Conservation (phyloP, 352 stramenopile genomes). For the Bremia lactucae region DNA sequence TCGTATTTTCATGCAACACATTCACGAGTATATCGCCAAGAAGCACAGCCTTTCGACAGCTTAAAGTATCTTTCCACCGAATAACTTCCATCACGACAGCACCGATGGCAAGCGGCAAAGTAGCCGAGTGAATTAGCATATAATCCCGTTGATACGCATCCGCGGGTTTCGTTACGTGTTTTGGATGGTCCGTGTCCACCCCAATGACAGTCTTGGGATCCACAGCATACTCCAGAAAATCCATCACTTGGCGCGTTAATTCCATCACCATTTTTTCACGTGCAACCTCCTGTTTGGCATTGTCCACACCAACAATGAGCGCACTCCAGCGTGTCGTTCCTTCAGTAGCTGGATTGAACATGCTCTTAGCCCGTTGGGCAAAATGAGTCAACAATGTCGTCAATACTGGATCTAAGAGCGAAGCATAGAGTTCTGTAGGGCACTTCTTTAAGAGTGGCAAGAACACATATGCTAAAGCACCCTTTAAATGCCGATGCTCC, state of each 20-base stretch:
- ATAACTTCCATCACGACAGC: slow-evolving; percentile 48
- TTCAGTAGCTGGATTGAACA: slow-evolving; percentile 22
- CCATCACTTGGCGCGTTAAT: slow-evolving; percentile 48
- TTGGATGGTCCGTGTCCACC: slow-evolving; percentile 56
- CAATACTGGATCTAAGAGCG: slow-evolving; percentile 55
- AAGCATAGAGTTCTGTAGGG: slow-evolving; percentile 40
- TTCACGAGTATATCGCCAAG: slow-evolving; percentile 63
- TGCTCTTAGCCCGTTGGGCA: slow-evolving; percentile 31
- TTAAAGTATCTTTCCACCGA: slow-evolving; percentile 65
- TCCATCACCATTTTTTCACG: slow-evolving; percentile 70
- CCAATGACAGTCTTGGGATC: slow-evolving; percentile 69
- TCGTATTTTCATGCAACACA: slow-evolving; percentile 25
- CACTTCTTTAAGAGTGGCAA: slow-evolving; percentile 64
- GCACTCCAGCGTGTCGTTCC: slow-evolving; percentile 34
- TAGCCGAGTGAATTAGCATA: slow-evolving; percentile 34
- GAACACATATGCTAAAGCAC: slow-evolving; percentile 51
- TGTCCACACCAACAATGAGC: slow-evolving; percentile 52
- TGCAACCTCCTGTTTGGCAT: slow-evolving; percentile 54
- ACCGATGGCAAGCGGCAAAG: slow-evolving; percentile 39
- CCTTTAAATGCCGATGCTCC: slow-evolving; percentile 71
- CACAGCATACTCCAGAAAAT: slow-evolving; percentile 62
- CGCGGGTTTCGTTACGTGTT: slow-evolving; percentile 55
- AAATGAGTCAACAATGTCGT: slow-evolving; percentile 45
- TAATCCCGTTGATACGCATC: slow-evolving; percentile 54
- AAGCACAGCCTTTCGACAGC: slow-evolving; percentile 44